These are phyloP conservation scores for Linnemannia exigua DNA, from an alignment of 192 early-diverging fungal species.

Conservation along the genomic window DNA sequence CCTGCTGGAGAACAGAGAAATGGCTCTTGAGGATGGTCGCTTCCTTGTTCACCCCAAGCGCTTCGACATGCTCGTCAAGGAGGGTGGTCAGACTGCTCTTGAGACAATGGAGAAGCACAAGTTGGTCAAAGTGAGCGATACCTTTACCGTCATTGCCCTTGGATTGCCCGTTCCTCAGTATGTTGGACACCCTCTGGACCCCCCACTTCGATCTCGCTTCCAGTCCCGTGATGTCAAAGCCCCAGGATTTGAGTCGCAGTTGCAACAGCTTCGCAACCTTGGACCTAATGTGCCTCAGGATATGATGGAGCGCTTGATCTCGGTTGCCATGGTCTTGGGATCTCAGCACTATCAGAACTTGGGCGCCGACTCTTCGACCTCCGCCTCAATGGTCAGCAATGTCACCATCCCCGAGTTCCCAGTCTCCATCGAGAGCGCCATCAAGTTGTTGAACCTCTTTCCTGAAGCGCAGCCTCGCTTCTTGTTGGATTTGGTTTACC, in stretches of 20 bases:
- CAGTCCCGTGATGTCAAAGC: conserved; percentile 75
- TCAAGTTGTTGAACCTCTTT: conserved; percentile 58
- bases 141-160: conserved; percentile 82
- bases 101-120: conserved; percentile 68
- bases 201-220: conserved; percentile 85
- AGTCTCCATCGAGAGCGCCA: conserved; percentile 63
- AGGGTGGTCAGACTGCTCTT: conserved; percentile 59
- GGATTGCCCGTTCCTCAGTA: conserved; percentile 81
- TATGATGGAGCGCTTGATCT: conserved; percentile 67
- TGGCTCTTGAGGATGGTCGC: conserved; percentile 85
- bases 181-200: conserved; percentile 80
- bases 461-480: conserved; percentile 65
- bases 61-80: conserved; percentile 71
- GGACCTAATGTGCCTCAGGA: conserved; percentile 59
- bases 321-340: conserved; percentile 68
- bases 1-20: conserved; percentile 88
- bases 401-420: conserved; percentile 75
- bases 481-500: conserved; percentile 71
- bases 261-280: conserved; percentile 61
- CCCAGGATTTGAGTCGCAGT: conserved; percentile 66
- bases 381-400: conserved; percentile 51
- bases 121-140: conserved; percentile 74
- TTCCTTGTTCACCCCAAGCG: conserved; percentile 80
- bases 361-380: conserved; percentile 52
- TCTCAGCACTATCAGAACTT: conserved; percentile 48